Conservation (phyloP, 768 basidiomycete species). For the Suillus placidus region DNA sequence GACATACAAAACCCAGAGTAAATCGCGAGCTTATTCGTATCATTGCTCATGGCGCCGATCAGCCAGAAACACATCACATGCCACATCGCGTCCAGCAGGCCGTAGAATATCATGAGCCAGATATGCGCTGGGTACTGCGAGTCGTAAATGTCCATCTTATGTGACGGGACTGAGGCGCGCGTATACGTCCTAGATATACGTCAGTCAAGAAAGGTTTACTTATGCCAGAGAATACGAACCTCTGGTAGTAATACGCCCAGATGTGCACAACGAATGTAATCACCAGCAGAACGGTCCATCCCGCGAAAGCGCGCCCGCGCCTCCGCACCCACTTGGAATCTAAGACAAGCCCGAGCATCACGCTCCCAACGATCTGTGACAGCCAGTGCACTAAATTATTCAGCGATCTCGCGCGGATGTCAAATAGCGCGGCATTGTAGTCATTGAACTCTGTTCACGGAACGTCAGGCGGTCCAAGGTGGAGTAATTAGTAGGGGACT, state of each 20-base stretch:
- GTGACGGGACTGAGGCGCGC: constrained; percentile 48
- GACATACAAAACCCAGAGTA: constrained; percentile 76
- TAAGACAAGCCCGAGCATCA: constrained; percentile 66
- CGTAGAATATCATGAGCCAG: constrained; percentile 68
- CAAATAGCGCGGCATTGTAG: constrained; percentile 74
- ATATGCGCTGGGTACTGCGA: constrained; percentile 37
- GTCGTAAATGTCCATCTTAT: constrained; percentile 57
- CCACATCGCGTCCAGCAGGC: constrained; percentile 79
- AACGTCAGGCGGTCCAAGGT: neutral
- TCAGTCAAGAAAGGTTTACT: neutral
- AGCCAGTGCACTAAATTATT: constrained; percentile 86
- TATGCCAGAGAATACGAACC: constrained; percentile 39
- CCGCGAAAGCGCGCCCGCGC: constrained; percentile 65
- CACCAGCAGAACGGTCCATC: constrained; percentile 60
- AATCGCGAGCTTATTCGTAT: constrained; percentile 73
- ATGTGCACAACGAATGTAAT: constrained; percentile 69
- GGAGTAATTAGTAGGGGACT: constrained; percentile 14
- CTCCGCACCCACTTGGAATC: constrained; percentile 57
- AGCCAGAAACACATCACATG: constrained; percentile 79
- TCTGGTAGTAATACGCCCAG: constrained; percentile 79
- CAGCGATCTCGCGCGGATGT: constrained; percentile 71
- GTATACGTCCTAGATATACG: constrained; percentile 50
- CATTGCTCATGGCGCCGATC: constrained; percentile 83
- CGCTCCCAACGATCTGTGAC: constrained; percentile 71
- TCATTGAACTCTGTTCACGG: constrained; percentile 66